Evolutionary conservation across 2,329 filamentous ascomycete species (phyloP).

Genomic region (Aspergillus alliaceus): DNA sequence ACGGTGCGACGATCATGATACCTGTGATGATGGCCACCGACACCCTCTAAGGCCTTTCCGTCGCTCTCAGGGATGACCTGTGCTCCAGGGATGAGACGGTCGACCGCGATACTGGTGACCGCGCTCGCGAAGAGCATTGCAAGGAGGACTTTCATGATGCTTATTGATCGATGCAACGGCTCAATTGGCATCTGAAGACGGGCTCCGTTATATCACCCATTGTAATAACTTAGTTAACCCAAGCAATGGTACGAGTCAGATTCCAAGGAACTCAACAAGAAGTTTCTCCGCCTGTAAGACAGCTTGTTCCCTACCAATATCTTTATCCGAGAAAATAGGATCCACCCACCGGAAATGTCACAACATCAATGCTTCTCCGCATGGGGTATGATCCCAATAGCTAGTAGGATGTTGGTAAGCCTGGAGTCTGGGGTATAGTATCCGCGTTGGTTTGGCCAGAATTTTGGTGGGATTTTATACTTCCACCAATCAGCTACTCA

Average conservation of each 20-base stretch:
- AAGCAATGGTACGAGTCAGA: neutral
- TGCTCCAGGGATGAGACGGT: slow-evolving; percentile 24
- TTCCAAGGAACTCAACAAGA: neutral
- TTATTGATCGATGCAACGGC: neutral
- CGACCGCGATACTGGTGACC: slow-evolving; percentile 18
- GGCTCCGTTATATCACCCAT: neutral
- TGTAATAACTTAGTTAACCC: neutral
- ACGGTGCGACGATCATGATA: slow-evolving; percentile 45
- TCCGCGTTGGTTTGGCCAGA: neutral
- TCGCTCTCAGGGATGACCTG: slow-evolving; percentile 25
- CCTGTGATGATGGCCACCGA: slow-evolving; percentile 26
- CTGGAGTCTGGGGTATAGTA: slow-evolving; percentile 1
- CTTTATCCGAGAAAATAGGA: neutral
- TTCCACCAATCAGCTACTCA: slow-evolving; percentile 23
- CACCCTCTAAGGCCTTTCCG: slow-evolving; percentile 13
- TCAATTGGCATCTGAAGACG: neutral
- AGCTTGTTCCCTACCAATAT: neutral
- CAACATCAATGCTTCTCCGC: slow-evolving; percentile 16
- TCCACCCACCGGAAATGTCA: neutral
- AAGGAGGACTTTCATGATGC: slow-evolving; percentile 27
- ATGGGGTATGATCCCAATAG: slow-evolving; percentile 13
- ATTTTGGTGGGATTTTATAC: slow-evolving; percentile 5
- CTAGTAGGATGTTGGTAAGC: neutral
- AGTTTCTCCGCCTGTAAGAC: slow-evolving; percentile 29
- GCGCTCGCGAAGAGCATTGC: slow-evolving; percentile 21